Conservation (phyloP, 352 stramenopile species). For the Globisporangium cystogenes region DNA sequence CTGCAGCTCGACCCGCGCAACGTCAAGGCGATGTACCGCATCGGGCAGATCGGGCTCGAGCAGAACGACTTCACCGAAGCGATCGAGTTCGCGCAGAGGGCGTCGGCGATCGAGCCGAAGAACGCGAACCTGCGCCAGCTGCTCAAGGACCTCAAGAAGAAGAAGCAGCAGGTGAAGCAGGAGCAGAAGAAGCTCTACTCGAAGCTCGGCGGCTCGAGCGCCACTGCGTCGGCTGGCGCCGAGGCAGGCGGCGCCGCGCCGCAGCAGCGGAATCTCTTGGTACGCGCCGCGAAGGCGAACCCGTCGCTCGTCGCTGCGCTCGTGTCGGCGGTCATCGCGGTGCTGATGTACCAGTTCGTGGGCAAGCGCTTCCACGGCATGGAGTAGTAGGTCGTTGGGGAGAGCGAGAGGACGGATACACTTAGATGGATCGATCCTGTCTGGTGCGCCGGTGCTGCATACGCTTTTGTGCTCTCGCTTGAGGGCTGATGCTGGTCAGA, state of each 20-base stretch:
- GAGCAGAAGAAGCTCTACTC: slow-evolving; percentile 61
- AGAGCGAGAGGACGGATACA: too few relatives aligned
- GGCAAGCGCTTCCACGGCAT: slow-evolving; percentile 50
- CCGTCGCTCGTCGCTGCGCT: slow-evolving; percentile 34
- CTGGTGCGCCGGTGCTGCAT: too few relatives aligned
- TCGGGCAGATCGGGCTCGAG: slow-evolving; percentile 64
- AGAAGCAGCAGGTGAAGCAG: slow-evolving; percentile 55
- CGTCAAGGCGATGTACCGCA: slow-evolving; percentile 75
- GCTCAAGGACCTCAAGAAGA: slow-evolving; percentile 57
- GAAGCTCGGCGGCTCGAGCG: slow-evolving; percentile 35
- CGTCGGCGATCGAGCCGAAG: slow-evolving; percentile 56
- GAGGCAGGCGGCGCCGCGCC: too few relatives aligned
- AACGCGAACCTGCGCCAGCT: slow-evolving; percentile 64
- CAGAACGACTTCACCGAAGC: slow-evolving; percentile 71
- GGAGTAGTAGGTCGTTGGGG: neutral
- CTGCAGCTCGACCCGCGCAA: slow-evolving; percentile 67
- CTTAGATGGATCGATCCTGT: too few relatives aligned
- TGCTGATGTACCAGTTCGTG: slow-evolving; percentile 55
- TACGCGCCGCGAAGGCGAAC: slow-evolving; percentile 21
- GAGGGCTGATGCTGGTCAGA: too few relatives aligned
- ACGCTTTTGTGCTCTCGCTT: too few relatives aligned
- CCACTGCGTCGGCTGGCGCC: too few relatives aligned
- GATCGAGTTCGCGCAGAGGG: slow-evolving; percentile 48
- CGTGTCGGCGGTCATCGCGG: slow-evolving; percentile 41
- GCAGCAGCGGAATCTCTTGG: slow-evolving; percentile 13